A percentile compares a stretch with the other conserved stretches of the same genome.
These are phyloP conservation scores for Pseudopyricularia cyperi DNA, from an alignment of 2,329 filamentous ascomycete genomes.

Conservation along the genomic window DNA sequence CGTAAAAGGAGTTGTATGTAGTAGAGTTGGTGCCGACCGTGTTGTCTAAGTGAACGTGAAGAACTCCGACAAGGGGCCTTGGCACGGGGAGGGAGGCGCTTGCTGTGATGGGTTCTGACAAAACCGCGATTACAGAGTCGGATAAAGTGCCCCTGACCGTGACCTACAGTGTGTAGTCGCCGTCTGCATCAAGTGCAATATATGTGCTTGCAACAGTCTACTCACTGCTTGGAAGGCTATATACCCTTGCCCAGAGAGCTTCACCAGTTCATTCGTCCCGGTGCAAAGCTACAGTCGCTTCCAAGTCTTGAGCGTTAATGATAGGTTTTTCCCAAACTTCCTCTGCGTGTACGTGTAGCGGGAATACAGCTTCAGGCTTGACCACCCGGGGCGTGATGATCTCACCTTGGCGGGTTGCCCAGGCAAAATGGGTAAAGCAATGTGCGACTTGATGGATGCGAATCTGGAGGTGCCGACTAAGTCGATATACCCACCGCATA, in stretches of 20 bases:
- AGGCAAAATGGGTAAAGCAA: constrained; percentile 13
- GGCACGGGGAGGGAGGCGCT: constrained; percentile 8
- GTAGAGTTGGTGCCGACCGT: constrained; percentile 22
- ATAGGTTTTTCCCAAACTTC: constrained; percentile 17
- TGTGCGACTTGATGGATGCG: constrained; percentile 19
- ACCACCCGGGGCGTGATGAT: constrained; percentile 10
- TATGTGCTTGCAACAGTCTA: no score
- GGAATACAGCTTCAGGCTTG: constrained; percentile 8
- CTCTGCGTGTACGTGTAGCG: constrained; percentile 12
- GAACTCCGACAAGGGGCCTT: constrained; percentile 17
- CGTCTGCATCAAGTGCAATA: no score
- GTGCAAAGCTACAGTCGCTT: no score
- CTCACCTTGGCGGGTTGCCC: constrained; percentile 10
- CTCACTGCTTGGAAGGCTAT: no score
- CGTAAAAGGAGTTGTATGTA: constrained; percentile 23
- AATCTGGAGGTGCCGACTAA: constrained; percentile 21
- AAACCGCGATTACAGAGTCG: no score
- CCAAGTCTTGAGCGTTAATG: no score
- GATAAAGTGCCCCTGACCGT: constrained; percentile 1
- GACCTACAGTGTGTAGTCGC: constrained; percentile 3
- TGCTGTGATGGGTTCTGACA: background rate
- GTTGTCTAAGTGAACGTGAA: constrained; percentile 23
- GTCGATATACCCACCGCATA: constrained; percentile 23
- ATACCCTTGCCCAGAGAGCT: no score
- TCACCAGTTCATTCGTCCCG: no score